Percentiles rank a stretch among this genome's conserved stretches.
phyloP scores from a whole-genome alignment of 1,284 basidiomycete species.

The Phylloboletellus chloephorus region DNA sequence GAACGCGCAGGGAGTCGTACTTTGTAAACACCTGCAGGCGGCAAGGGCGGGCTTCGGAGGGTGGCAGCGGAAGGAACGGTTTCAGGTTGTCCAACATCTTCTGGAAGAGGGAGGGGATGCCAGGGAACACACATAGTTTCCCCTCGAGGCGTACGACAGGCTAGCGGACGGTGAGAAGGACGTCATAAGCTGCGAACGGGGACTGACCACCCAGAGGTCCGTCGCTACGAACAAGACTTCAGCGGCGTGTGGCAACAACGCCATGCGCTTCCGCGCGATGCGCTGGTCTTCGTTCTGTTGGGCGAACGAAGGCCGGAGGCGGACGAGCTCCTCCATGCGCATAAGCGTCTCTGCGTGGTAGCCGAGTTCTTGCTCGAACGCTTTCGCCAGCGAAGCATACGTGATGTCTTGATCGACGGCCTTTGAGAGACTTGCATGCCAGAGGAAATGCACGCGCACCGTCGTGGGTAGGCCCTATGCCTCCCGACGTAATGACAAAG shows the following conservation, averaged over 20 bases:
- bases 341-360: conserved; percentile 79
- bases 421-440: too few relatives aligned
- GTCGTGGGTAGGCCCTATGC: conserved; percentile 85
- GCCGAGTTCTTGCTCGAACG: conserved; percentile 71
- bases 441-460: conserved; percentile 39
- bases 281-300: conserved; percentile 67
- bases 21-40: conserved; percentile 75
- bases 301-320: conserved; percentile 49
- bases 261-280: conserved; percentile 76
- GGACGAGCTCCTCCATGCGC: conserved; percentile 70
- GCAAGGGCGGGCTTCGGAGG: conserved; percentile 61
- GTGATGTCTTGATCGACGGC: conserved; percentile 64
- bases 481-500: conserved; percentile 83
- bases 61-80: conserved; percentile 73
- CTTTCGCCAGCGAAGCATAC: conserved; percentile 80
- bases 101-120: conserved; percentile 84
- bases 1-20: conserved; percentile 42
- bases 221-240: conserved; percentile 70
- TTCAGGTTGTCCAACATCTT: conserved; percentile 70
- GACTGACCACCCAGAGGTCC: conserved; percentile 76
- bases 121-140: conserved; percentile 86
- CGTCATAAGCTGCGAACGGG: not conserved
- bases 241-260: conserved; percentile 71
- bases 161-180: conserved; percentile 33
- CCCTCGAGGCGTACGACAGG: conserved; percentile 80